Evolutionary conservation across 768 basidiomycete genomes (phyloP).

Genomic region (Pleurotus eryngii): DNA sequence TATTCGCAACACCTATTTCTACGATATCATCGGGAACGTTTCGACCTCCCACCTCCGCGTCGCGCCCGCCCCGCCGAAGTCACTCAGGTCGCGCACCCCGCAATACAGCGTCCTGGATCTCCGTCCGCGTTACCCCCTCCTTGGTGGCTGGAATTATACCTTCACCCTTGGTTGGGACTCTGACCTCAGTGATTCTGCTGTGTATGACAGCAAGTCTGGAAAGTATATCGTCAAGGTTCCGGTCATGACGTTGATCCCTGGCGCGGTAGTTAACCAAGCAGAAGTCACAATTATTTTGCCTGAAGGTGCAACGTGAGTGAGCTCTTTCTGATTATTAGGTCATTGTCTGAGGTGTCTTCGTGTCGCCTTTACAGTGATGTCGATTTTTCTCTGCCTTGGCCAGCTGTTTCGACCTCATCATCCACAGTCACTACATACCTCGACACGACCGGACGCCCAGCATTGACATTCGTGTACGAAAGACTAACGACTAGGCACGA

Average conservation of each 20-base stretch:
- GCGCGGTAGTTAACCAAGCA: slow-evolving; percentile 77
- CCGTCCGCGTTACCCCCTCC: slow-evolving; percentile 83
- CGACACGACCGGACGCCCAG: slow-evolving; percentile 86
- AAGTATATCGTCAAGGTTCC: slow-evolving; percentile 79
- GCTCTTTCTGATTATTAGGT: background rate
- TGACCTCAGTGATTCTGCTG: slow-evolving; percentile 70
- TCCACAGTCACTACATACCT: slow-evolving; percentile 85
- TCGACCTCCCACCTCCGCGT: slow-evolving; percentile 86
- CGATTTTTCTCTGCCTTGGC: slow-evolving; percentile 74
- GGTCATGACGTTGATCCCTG: slow-evolving; percentile 78
- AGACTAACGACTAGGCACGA: slow-evolving; percentile 78
- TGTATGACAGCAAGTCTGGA: slow-evolving; percentile 58
- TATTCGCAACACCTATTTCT: slow-evolving; percentile 81
- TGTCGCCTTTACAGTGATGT: slow-evolving; percentile 56
- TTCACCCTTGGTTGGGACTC: slow-evolving; percentile 95
- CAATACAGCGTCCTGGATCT: slow-evolving; percentile 75
- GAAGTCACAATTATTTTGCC: slow-evolving; percentile 81
- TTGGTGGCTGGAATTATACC: slow-evolving; percentile 97
- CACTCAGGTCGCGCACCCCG: slow-evolving; percentile 27
- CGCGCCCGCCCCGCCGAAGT: slow-evolving; percentile 58
- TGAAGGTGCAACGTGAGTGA: slow-evolving; percentile 89
- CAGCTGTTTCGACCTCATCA: slow-evolving; percentile 54
- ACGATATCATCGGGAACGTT: slow-evolving; percentile 93
- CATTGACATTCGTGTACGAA: slow-evolving; percentile 68
- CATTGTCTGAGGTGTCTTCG: slow-evolving; percentile 5